Evolutionary conservation across 2,329 filamentous ascomycete genomes (phyloP), one percentile per base, ranked within the genome.

Genomic region (Botrytis elliptica): DNA sequence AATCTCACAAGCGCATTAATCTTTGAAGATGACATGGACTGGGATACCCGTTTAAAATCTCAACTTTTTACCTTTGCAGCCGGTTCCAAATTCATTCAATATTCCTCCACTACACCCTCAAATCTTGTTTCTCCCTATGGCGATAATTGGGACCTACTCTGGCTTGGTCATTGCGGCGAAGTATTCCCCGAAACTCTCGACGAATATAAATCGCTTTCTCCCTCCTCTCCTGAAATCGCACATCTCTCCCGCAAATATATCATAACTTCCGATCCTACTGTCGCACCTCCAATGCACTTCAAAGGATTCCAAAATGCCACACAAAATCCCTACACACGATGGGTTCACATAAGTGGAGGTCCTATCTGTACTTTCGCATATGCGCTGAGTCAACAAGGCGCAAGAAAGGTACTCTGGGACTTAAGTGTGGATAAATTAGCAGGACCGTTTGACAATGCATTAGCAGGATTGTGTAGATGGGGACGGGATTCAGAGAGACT

Each of bases 401-500:
- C 77, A 5, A 85, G 88, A 77, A 90, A 90, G 81, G 88, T 90
- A 25, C 86, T 88, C 71, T 90, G 88, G 82, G 88, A 90, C 77
- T 83, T 91, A 10, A 88, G 88, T 73, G 68, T 77, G 4, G 80
- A 82, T 74, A 78, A 79, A 44, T 76, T 81, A 3, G 70, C 68
- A 0, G 79, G 78, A 0, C 76, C 81, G 0, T 81, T 82, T 60
- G 82, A 83, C 68, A 82, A 82, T 66, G 78, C 80, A 8, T 77
- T 82, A 0, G 80, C 80, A 9, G 76, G 60, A 3, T 6, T 71
- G 6, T 71, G 70, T 57, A 44, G 70, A 42, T 71, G 70, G 70
- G 70, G 70, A 7, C 18, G 60, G 25, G 36, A 65, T 66, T 20
- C 25, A 5, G 75, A 12, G 7, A 68, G 42, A 40, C 10, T 69